phyloP scores from a whole-genome alignment of 306 rosid species.

The Citrullus amarus region DNA sequence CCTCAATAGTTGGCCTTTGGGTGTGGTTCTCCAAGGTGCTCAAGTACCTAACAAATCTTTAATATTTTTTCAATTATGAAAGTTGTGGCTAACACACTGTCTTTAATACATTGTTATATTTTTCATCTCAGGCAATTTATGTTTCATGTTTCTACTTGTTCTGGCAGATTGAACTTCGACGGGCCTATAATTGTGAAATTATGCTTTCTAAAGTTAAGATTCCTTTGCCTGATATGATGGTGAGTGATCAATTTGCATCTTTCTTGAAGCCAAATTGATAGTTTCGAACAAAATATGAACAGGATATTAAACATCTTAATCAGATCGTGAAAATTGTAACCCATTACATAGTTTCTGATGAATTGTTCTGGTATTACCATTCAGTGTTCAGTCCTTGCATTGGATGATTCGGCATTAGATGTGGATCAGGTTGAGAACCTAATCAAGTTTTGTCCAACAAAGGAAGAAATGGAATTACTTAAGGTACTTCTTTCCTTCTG shows the following conservation, averaged over 20 bases:
- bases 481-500: constrained; percentile 37
- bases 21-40: no score
- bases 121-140: neutral
- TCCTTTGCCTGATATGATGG: constrained; percentile 89
- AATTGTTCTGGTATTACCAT: neutral
- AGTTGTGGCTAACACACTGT: neutral
- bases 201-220: constrained; percentile 96
- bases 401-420: constrained; percentile 70
- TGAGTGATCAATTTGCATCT: constrained; percentile 26
- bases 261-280: constrained; percentile 2
- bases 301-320: neutral
- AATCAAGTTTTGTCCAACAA: constrained; percentile 86
- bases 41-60: neutral
- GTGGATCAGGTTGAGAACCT: constrained; percentile 93
- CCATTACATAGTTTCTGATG: neutral
- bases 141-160: constrained; percentile 7
- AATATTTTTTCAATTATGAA: neutral
- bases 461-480: constrained; percentile 85
- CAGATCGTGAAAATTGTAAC: neutral
- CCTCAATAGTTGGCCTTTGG: no score
- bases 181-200: constrained; percentile 96
- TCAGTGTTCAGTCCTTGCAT: constrained; percentile 62
- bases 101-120: neutral
- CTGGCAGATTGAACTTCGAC: constrained; percentile 89
- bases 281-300: neutral